Evolutionary conservation across 2,329 filamentous ascomycete species (phyloP), one percentile per base, ranked within the genome.

Genomic region (Aspergillus aculeatus): DNA sequence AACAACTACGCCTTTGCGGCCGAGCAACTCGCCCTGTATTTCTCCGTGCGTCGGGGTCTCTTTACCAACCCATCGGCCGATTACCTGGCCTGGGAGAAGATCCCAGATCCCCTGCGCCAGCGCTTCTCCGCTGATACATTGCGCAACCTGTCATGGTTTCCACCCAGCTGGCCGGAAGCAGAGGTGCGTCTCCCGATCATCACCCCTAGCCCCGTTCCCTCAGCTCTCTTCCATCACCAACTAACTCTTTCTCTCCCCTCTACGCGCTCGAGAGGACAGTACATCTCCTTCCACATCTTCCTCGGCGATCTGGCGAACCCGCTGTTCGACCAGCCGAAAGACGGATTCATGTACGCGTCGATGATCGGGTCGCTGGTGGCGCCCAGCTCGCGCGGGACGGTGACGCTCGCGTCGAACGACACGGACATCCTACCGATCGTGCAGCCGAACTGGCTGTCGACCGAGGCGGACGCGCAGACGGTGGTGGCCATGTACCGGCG

Each of bases 391-490:
- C 75, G 78, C 0, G 81, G 81, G 4, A 80, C 69, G 38, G 69
- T 83, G 4, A 76, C 75, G 0, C 71, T 83, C 35, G 53, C 55
- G 1, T 75, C 71, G 0, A 38, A 64, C 16, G 67, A 73, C 12
- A 72, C 69, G 1, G 58, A 61, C 0, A 70, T 72, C 11, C 60
- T 63, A 0, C 80, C 81, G 0, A 62, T 77, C 21, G 75, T 82
- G 61, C 70, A 81, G 63, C 78, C 79, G 1, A 75, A 77, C 61
- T 83, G 74, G 70, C 69, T 83, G 5, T 69, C 69, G 2, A 66
- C 75, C 24, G 70, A 71, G 6, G 68, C 72, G 0, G 82, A 84
- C 50, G 61, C 71, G 23, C 77, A 81, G 10, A 67, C 83, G 1
- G 77, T 74, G 9, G 63, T 83, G 7, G 72, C 74, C 0, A 69